Base-by-base conservation (phyloP, 257 asterid genomes). In the Scutellaria baicalensis region DNA sequence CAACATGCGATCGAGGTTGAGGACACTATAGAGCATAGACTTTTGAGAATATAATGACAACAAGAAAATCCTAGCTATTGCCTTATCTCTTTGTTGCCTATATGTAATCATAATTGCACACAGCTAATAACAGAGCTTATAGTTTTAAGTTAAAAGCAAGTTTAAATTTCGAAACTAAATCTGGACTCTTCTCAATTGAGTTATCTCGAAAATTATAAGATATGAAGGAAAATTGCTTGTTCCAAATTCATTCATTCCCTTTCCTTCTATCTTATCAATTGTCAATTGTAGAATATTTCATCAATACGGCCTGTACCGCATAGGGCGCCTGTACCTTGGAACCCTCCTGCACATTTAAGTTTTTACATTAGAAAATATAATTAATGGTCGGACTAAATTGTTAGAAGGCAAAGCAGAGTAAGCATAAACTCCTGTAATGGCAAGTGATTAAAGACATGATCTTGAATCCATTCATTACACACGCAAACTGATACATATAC, bases 261-360 rank as follows among this genome's bases (percentile, higher is more conserved):
- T 27, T 59, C 77, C 80, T 52, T 59, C 72, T 21, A 55, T 66
- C 62, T 38, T 66, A 50, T 73, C 68, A 70, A 75, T 68, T 40
- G 55, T 61, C 71, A 40, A 35, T 67, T n/a, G 47, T 39, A 16
- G 57, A 36, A 23, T 67, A 43, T 16, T 16, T 69, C 77, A 44
- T 82, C 78, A 85, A 23, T 85, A 85, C n/a, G 91, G 88, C 72
- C 88, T 78, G 82, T 85, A 83, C 66, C 86, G 88, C 78, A 74
- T 83, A n/a, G 88, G 85, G 54, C 91, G 88, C 82, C 91, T 83
- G 20, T 74, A 81, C 78, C 91, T 79, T 5, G 91, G 91, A 65
- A 83, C 78, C 83, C 90, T 83, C 83, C 91, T 85, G 83, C 84
- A 80, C 5, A 47, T 1, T 31, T n/a, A 48, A 62, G 36, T 39